These are phyloP conservation scores for Crithidia mellificae DNA, from an alignment of 208 protist genomes.

Conservation along the genomic window DNA sequence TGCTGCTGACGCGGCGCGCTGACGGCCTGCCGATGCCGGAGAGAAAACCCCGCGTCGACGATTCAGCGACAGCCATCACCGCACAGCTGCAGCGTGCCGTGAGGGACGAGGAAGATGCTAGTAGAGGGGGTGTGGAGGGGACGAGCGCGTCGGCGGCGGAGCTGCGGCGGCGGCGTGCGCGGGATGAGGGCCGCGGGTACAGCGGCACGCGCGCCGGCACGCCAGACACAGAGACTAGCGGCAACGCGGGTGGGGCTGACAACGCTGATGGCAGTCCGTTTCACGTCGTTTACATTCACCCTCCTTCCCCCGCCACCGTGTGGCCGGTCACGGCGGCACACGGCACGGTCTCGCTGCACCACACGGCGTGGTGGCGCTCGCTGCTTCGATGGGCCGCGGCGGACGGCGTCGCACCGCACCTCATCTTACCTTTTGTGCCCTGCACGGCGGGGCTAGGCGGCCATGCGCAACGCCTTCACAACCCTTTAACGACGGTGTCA, in stretches of 20 bases:
- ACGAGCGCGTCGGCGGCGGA: conserved; percentile 28
- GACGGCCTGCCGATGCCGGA: conserved; percentile 24
- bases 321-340: conserved; percentile 19
- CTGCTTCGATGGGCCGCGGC: conserved; percentile 3
- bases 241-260: no score
- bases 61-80: not conserved
- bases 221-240: not conserved
- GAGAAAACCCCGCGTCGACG: not conserved
- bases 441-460: conserved; percentile 1
- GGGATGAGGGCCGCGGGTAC: conserved; percentile 30
- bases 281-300: conserved; percentile 33
- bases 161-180: conserved; percentile 30
- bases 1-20: conserved; percentile 26
- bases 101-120: not conserved
- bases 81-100: not conserved
- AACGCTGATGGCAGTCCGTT: conserved; percentile 16
- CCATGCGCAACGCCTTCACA: not conserved
- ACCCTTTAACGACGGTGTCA: conserved; percentile 23
- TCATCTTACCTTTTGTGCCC: conserved; percentile 27
- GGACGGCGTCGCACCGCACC: conserved; percentile 13
- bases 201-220: conserved; percentile 8
- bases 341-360: conserved; percentile 1
- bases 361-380: conserved; percentile 28
- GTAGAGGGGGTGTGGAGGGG: no score
- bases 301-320: conserved; percentile 4